These are phyloP conservation scores for Hapsidospora chrysogenum DNA, from an alignment of 495 filamentous ascomycete genomes.

Conservation along the genomic window DNA sequence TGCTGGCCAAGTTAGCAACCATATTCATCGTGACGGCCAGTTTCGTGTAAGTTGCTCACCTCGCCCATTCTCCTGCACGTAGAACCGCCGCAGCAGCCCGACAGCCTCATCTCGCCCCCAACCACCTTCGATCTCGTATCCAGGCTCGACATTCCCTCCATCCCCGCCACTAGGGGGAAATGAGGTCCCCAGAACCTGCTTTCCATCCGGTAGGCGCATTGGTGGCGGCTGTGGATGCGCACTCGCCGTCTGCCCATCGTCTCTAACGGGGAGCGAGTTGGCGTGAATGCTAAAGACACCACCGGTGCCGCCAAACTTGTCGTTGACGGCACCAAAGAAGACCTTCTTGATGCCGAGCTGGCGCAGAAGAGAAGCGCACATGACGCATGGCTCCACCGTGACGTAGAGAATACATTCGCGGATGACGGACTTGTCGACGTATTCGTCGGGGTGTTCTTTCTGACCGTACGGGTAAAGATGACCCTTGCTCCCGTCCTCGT, in stretches of 20 bases:
- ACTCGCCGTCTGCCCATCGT: conserved; percentile 1
- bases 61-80: conserved; percentile 89
- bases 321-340: conserved; percentile 89
- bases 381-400: conserved; percentile 93
- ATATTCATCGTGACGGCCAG: background rate
- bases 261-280: conserved; percentile 33
- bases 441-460: conserved; percentile 26
- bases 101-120: conserved; percentile 79
- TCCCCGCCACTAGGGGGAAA: conserved; percentile 13
- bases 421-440: conserved; percentile 37
- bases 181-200: conserved; percentile 7
- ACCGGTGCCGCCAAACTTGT: conserved; percentile 89
- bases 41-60: conserved; percentile 24
- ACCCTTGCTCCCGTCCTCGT: conserved; percentile 24
- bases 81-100: conserved; percentile 78
- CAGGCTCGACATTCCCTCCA: conserved; percentile 41
- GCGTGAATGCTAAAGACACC: conserved; percentile 76
- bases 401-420: conserved; percentile 72
- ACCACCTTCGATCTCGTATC: conserved; percentile 65
- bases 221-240: background rate
- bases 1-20: conserved; percentile 11
- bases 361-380: conserved; percentile 87
- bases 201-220: background rate
- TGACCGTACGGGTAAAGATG: conserved; percentile 32
- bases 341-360: conserved; percentile 71